Evolutionary conservation across 176 grass and related monocot species (phyloP).

Genomic region (Tillandsia leiboldiana): DNA sequence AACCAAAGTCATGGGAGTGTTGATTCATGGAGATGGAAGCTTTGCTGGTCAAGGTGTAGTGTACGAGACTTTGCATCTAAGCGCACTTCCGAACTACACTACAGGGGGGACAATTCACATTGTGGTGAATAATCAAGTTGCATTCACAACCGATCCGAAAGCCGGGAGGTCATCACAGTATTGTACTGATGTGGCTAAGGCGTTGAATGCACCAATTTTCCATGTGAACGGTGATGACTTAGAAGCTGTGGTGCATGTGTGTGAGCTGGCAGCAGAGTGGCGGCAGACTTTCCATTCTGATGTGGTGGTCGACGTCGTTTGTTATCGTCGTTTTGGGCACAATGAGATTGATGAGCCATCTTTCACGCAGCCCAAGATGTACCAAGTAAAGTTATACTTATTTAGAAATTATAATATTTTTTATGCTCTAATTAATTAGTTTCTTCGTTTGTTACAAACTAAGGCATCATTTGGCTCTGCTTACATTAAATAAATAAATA

Average conservation of each 20-base stretch:
- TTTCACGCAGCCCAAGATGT: constrained; percentile 25
- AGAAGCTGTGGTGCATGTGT: constrained; percentile 22
- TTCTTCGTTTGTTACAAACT: not conserved
- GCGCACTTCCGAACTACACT: constrained; percentile 24
- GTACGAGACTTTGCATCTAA: constrained; percentile 21
- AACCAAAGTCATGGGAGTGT: constrained; percentile 15
- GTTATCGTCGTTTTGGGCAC: constrained; percentile 19
- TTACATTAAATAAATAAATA: no score
- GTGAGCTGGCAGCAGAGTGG: constrained; percentile 23
- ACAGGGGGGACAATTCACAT: constrained; percentile 29
- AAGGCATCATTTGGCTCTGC: not conserved
- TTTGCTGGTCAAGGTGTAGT: constrained; percentile 22
- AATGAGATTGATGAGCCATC: constrained; percentile 27
- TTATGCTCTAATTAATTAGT: not conserved
- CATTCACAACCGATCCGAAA: constrained; percentile 18
- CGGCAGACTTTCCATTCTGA: constrained; percentile 22
- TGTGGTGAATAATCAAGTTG: constrained; percentile 22
- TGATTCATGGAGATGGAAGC: constrained; percentile 24
- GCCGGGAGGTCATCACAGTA: constrained; percentile 19
- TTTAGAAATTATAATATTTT: not conserved
- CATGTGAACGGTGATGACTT: constrained; percentile 27
- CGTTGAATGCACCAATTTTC: constrained; percentile 18
- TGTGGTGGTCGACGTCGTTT: constrained; percentile 21
- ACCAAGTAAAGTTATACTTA: constrained; percentile 6
- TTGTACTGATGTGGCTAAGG: constrained; percentile 23